phyloP scores from a whole-genome alignment of 164 flowering plant species.

The Vitis cinerea region DNA sequence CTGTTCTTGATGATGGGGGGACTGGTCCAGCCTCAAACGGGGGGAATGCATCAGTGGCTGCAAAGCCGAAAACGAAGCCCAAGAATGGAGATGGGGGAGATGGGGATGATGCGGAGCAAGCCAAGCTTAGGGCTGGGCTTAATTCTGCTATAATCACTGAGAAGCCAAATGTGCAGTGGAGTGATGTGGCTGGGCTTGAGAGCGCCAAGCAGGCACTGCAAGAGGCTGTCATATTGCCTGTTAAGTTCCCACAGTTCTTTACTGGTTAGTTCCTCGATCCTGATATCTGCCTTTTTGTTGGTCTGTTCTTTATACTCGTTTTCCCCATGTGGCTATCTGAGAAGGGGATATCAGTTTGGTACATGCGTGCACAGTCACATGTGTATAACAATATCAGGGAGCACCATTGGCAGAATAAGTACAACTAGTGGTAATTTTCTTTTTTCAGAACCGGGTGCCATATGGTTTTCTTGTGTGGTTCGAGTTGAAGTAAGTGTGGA shows the following conservation, averaged over 20 bases:
- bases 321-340: too few species aligned
- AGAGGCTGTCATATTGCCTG: slow-evolving; percentile 96
- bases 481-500: too few species aligned
- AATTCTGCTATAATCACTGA: slow-evolving; percentile 88
- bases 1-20: slow-evolving; percentile 86
- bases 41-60: slow-evolving; percentile 69
- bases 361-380: too few species aligned
- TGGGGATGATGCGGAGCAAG: slow-evolving; percentile 87
- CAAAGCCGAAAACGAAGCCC: slow-evolving; percentile 73
- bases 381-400: too few species aligned
- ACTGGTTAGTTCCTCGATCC: slow-evolving; percentile 48
- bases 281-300: background rate
- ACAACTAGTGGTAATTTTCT: too few species aligned
- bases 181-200: slow-evolving; percentile 94
- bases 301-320: too few species aligned
- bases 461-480: too few species aligned
- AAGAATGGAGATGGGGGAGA: slow-evolving; percentile 69
- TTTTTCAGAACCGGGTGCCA: too few species aligned
- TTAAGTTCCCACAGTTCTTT: slow-evolving; percentile 94
- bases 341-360: too few species aligned
- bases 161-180: slow-evolving; percentile 97
- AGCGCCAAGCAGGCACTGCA: slow-evolving; percentile 98
- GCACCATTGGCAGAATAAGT: too few species aligned
- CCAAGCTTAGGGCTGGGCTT: slow-evolving; percentile 78
- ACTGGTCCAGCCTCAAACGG: slow-evolving; percentile 74